These are phyloP conservation scores for Avicennia marina DNA, from an alignment of 257 asterid genomes.

Conservation along the genomic window DNA sequence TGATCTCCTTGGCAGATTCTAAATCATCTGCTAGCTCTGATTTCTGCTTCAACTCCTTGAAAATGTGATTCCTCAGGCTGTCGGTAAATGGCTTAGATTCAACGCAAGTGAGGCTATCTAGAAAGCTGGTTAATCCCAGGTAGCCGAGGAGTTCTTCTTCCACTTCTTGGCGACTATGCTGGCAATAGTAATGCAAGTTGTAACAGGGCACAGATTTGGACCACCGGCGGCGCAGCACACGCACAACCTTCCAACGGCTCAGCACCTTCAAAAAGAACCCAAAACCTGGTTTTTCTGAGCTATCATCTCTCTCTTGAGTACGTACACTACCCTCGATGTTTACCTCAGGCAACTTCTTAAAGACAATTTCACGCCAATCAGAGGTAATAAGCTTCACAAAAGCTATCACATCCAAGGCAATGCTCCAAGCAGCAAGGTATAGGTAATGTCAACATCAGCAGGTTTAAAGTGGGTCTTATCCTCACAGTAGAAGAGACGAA, in stretches of 20 bases:
- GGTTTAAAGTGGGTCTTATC: conserved; percentile 16
- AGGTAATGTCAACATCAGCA: conserved; percentile 34
- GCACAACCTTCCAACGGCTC: neutral
- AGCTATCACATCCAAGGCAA: conserved; percentile 31
- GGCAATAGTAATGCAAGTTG: conserved; percentile 33
- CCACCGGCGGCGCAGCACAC: conserved; percentile 34
- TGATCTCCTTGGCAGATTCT: conserved; percentile 33
- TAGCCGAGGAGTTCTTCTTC: conserved; percentile 16
- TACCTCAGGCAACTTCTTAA: conserved; percentile 26
- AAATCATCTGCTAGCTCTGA: conserved; percentile 30
- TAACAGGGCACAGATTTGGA: conserved; percentile 25
- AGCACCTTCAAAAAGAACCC: neutral
- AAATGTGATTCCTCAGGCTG: conserved; percentile 30
- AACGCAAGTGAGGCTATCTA: conserved; percentile 22
- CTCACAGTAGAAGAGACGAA: conserved; percentile 27
- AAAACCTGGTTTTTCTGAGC: neutral
- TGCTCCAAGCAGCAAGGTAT: conserved; percentile 40
- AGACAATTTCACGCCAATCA: conserved; percentile 23
- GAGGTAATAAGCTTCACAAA: conserved; percentile 33
- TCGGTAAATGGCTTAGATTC: neutral
- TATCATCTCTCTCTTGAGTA: neutral
- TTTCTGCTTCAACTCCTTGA: conserved; percentile 28
- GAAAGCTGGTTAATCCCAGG: conserved; percentile 21
- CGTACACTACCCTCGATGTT: neutral
- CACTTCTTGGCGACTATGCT: conserved; percentile 10